Evolutionary conservation across 768 basidiomycete genomes (phyloP).

Genomic region (Kwoniella dendrophila): DNA sequence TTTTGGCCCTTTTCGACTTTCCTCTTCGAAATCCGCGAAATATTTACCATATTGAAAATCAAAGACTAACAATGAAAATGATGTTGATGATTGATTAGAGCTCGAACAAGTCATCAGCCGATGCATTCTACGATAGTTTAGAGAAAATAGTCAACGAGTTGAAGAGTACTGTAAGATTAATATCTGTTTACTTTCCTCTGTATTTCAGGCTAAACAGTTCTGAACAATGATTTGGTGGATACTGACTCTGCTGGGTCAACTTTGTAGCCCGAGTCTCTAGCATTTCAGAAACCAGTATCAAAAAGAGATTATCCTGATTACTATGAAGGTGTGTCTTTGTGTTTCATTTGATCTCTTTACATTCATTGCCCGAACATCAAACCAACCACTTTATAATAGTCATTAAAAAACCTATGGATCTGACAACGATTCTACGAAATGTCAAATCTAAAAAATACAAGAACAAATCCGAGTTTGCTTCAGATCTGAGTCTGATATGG

Average conservation of each 20-base stretch:
- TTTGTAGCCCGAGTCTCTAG: slow-evolving; percentile 73
- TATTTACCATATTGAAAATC: neutral
- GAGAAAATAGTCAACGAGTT: slow-evolving; percentile 86
- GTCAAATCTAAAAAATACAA: slow-evolving; percentile 91
- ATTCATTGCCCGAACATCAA: slow-evolving; percentile 8
- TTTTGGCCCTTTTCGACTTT: neutral
- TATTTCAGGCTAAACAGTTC: no score
- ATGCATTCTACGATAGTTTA: slow-evolving; percentile 90
- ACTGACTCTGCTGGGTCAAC: slow-evolving; percentile 3
- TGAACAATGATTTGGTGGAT: neutral
- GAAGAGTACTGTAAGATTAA: slow-evolving; percentile 65
- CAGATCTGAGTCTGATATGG: slow-evolving; percentile 96
- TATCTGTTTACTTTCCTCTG: slow-evolving; percentile 20
- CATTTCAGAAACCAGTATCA: slow-evolving; percentile 90
- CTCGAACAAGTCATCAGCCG: slow-evolving; percentile 65
- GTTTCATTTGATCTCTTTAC: neutral
- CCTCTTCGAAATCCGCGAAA: neutral
- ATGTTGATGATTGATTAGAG: slow-evolving; percentile 22
- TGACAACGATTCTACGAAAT: slow-evolving; percentile 88
- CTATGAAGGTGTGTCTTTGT: slow-evolving; percentile 75
- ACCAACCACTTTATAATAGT: slow-evolving; percentile 61
- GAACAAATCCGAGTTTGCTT: slow-evolving; percentile 88
- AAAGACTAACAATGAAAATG: neutral
- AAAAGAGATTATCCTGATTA: slow-evolving; percentile 91
- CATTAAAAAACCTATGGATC: slow-evolving; percentile 93